A percentile compares a stretch with the other conserved stretches of the same genome.
These are phyloP conservation scores for Gaeumannomyces sp. DNA, from an alignment of 2,329 filamentous ascomycete species.

Conservation along the genomic window DNA sequence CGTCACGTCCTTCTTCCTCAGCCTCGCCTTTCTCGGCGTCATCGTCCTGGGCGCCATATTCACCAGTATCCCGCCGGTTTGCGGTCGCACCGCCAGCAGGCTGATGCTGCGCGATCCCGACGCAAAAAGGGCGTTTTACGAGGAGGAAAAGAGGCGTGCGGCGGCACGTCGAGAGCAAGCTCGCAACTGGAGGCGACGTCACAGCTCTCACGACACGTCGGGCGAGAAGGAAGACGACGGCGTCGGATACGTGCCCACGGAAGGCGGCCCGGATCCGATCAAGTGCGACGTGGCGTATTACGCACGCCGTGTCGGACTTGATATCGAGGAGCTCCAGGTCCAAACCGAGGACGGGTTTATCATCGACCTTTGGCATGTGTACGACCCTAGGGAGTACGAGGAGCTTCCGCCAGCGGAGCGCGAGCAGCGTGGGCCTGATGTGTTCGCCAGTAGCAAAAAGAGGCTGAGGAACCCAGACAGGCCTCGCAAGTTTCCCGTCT, in stretches of 20 bases:
- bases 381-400: slow-evolving; percentile 69
- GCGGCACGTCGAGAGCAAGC: slow-evolving; percentile 51
- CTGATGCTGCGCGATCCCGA: slow-evolving; percentile 56
- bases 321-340: slow-evolving; percentile 75
- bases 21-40: slow-evolving; percentile 66
- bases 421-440: slow-evolving; percentile 49
- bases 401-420: slow-evolving; percentile 43
- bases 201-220: slow-evolving; percentile 30
- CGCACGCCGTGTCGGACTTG: slow-evolving; percentile 77
- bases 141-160: slow-evolving; percentile 61
- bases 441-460: slow-evolving; percentile 46
- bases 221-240: slow-evolving; percentile 19
- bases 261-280: slow-evolving; percentile 74
- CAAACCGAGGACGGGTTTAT: slow-evolving; percentile 94
- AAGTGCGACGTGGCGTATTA: slow-evolving; percentile 80
- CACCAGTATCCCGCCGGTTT: slow-evolving; percentile 52
- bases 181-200: slow-evolving; percentile 50
- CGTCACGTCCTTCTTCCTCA: slow-evolving; percentile 66
- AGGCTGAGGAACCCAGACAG: slow-evolving; percentile 32
- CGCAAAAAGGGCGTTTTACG: slow-evolving; percentile 57
- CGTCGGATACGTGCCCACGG: slow-evolving; percentile 64
- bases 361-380: slow-evolving; percentile 83
- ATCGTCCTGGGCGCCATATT: slow-evolving; percentile 71
- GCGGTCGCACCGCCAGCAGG: slow-evolving; percentile 42
- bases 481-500: slow-evolving; percentile 68